These are phyloP conservation scores for Pythium angustatum DNA, from an alignment of 352 stramenopile genomes.

Conservation along the genomic window DNA sequence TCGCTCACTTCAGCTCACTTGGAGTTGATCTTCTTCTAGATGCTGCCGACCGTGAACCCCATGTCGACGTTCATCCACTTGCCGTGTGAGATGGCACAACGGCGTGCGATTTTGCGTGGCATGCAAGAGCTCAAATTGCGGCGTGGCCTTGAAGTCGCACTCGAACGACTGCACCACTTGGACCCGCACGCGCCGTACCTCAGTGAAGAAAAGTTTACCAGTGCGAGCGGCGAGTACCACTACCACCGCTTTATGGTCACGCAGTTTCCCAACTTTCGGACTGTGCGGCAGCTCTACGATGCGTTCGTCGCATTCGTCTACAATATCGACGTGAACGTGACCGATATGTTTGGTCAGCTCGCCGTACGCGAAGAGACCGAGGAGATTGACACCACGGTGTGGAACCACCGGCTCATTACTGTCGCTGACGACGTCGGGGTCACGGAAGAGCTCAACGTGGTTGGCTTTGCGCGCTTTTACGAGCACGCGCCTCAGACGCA, in stretches of 20 bases:
- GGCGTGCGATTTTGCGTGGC: conserved; percentile 7
- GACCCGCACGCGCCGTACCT: conserved; percentile 11
- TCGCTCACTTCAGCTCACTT: too few species aligned
- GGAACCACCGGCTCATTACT: conserved; percentile 46
- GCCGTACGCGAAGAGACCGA: conserved; percentile 47
- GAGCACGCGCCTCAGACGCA: conserved; percentile 7
- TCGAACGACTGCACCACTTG: not conserved
- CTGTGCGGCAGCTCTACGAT: conserved; percentile 44
- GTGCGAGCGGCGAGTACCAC: conserved; percentile 9
- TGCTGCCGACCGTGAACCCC: conserved; percentile 12
- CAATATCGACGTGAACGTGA: conserved; percentile 60
- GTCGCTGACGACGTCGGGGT: conserved; percentile 19
- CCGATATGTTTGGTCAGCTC: conserved; percentile 44
- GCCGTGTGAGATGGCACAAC: conserved; percentile 2
- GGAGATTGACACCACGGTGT: conserved; percentile 35
- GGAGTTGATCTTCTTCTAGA: too few species aligned
- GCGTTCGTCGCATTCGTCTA: conserved; percentile 39
- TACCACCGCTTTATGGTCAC: conserved; percentile 17
- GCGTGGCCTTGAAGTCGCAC: conserved; percentile 10
- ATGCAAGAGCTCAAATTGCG: conserved; percentile 46
- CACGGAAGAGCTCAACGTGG: conserved; percentile 23
- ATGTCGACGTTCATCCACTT: conserved; percentile 21
- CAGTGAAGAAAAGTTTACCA: conserved; percentile 6
- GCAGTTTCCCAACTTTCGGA: conserved; percentile 39
- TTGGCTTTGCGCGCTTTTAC: conserved; percentile 34